Evolutionary conservation across 2,329 filamentous ascomycete genomes (phyloP), one percentile per base, ranked within the genome.

Genomic region (Neonectria hederae): DNA sequence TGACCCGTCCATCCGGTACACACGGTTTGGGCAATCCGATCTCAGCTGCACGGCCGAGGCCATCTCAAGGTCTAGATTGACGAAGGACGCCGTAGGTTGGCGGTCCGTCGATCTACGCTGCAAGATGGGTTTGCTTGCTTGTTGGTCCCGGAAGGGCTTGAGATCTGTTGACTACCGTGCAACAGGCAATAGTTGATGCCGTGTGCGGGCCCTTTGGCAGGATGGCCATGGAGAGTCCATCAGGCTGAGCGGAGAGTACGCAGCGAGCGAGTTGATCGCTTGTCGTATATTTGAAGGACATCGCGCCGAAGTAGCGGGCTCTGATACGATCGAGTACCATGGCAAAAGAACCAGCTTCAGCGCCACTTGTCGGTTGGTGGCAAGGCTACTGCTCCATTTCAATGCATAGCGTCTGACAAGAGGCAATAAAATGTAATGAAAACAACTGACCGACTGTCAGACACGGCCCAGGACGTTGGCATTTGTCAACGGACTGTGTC

Each of bases 401-500:
- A 22, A 28, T 51, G 49, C 58, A 45, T 59, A 49, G 48, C 32
- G 40, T 46, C 24, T 22, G 9, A 35, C 26, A 54, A 57, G 24
- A 54, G 40, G 46, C 35, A 28, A 61, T 21, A 22, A 24, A 59
- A 30, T 17, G 48, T 19, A 35, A 51, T 51, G 6, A 32, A 57
- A 55, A 51, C 59, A 56, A 42, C 38, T 55, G 56, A 56, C 51
- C 49, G 63, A 62, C 54, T 53, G 53, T 45, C 14, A 22, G 13
- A 40, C 42, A 59, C 66, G 22, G 54, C 42, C 55, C 35, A 59
- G 48, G 55, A 62, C 51, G 54, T 65, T 69, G 40, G 59, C 57
- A 62, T 68, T 67, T 68, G 65, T 68, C 65, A 68, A 65, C 9
- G 56, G 52, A 26, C 40, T 60, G 48, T 55, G 65, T 66, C 63